phyloP scores from a whole-genome alignment of 306 rosid species.

The Acacia confusa region DNA sequence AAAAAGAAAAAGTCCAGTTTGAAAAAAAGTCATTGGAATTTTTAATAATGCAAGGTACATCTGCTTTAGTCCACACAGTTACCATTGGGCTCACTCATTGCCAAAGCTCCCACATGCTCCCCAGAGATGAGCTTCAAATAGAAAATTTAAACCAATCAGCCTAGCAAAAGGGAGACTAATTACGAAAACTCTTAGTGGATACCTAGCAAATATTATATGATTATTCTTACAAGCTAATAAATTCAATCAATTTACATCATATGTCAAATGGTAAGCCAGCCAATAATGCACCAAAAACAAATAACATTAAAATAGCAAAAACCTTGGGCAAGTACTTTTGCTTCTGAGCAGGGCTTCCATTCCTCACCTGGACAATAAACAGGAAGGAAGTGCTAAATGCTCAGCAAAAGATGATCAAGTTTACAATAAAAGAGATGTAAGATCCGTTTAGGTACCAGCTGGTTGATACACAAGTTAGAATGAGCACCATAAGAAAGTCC shows the following conservation, averaged over 20 bases:
- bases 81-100: constrained; percentile 99
- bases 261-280: constrained; percentile 14
- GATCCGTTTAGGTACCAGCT: constrained; percentile 61
- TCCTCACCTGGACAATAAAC: constrained; percentile 67
- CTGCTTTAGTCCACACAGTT: constrained; percentile 29
- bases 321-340: constrained; percentile 92
- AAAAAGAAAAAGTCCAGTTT: background rate
- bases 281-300: constrained; percentile 1
- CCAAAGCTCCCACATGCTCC: constrained; percentile 96
- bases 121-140: constrained; percentile 82
- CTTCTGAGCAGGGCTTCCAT: constrained; percentile 77
- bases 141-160: constrained; percentile 30
- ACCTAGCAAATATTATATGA: constrained; percentile 2
- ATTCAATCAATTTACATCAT: constrained; percentile 21
- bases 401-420: constrained; percentile 19
- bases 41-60: constrained; percentile 23
- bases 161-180: constrained; percentile 4
- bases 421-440: constrained; percentile 25
- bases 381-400: constrained; percentile 14
- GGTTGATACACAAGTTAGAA: constrained; percentile 92
- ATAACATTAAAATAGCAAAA: constrained; percentile 27
- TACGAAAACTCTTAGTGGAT: background rate
- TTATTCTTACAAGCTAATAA: constrained; percentile 18
- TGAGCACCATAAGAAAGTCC: constrained; percentile 96
- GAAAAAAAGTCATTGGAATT: constrained; percentile 17